Conservation (phyloP, 306 rosid genomes). For the Ceratonia siliqua region DNA sequence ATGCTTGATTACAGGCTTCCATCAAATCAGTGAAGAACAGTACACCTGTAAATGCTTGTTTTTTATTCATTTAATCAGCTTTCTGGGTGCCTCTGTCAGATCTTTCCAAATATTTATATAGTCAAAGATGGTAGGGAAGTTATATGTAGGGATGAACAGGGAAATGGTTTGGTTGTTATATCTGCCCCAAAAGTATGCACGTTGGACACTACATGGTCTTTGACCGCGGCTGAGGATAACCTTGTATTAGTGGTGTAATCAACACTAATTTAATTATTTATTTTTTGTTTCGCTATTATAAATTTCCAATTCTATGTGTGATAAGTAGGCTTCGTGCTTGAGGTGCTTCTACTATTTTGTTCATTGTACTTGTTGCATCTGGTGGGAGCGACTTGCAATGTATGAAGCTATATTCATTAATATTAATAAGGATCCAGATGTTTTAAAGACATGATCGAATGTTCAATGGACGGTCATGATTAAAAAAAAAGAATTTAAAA, state of each 20-base stretch:
- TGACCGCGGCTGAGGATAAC: conserved; percentile 45
- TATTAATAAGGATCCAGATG: too few relatives aligned
- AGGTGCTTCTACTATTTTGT: background rate
- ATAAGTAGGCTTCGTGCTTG: background rate
- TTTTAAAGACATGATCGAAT: too few relatives aligned
- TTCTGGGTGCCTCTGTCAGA: conserved; percentile 41
- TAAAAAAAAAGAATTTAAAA: too few relatives aligned
- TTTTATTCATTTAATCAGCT: conserved; percentile 42
- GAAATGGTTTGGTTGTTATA: conserved; percentile 32
- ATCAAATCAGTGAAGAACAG: conserved; percentile 48
- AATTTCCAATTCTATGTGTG: conserved; percentile 14
- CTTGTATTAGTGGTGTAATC: conserved; percentile 48
- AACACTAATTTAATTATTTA: conserved; percentile 35
- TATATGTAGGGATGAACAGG: conserved; percentile 40
- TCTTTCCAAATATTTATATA: conserved; percentile 32
- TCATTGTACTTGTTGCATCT: conserved; percentile 4
- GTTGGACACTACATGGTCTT: conserved; percentile 37
- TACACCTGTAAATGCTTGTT: conserved; percentile 57
- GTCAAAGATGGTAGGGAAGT: conserved; percentile 53
- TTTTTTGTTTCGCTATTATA: conserved; percentile 23
- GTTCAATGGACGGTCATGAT: too few relatives aligned
- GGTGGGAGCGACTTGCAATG: background rate
- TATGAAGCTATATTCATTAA: too few relatives aligned
- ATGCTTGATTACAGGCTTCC: conserved; percentile 82
- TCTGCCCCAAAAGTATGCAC: conserved; percentile 40